Evolutionary conservation across 148 eudicot genomes (phyloP).

Genomic region (Linanthus parryae): DNA sequence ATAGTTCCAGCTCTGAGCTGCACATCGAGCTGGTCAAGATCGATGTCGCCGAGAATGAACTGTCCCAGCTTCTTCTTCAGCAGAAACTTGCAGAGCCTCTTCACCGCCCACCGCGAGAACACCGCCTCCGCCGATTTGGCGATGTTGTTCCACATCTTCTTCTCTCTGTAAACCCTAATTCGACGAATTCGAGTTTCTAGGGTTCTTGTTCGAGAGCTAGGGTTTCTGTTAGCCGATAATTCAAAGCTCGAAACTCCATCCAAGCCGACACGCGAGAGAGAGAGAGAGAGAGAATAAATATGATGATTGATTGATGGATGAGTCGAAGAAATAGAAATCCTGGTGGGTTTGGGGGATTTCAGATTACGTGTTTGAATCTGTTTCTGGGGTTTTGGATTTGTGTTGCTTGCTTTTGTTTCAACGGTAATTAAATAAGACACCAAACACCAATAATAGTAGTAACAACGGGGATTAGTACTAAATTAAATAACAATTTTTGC

Average conservation of each 20-base stretch:
- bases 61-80: slow-evolving; percentile 87
- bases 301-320: too few species aligned
- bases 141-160: slow-evolving; percentile 68
- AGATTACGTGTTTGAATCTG: too few species aligned
- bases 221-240: too few species aligned
- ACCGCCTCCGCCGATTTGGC: slow-evolving; percentile 84
- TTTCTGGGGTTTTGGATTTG: too few species aligned
- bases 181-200: not conserved
- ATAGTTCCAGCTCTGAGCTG: slow-evolving; percentile 71
- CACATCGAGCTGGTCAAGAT: slow-evolving; percentile 86
- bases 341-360: too few species aligned
- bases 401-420: too few species aligned
- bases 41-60: slow-evolving; percentile 74
- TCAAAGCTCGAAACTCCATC: slow-evolving; percentile 33
- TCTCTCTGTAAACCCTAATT: not conserved
- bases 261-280: not conserved
- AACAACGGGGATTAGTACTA: too few species aligned
- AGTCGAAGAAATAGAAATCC: too few species aligned
- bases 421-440: too few species aligned
- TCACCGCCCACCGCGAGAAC: slow-evolving; percentile 65
- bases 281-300: not conserved
- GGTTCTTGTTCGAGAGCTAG: not conserved
- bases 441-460: too few species aligned
- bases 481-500: too few species aligned
- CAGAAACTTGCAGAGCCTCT: slow-evolving; percentile 63